Evolutionary conservation across 768 basidiomycete genomes (phyloP).

Genomic region (Leucosporidium creatinivorum): DNA sequence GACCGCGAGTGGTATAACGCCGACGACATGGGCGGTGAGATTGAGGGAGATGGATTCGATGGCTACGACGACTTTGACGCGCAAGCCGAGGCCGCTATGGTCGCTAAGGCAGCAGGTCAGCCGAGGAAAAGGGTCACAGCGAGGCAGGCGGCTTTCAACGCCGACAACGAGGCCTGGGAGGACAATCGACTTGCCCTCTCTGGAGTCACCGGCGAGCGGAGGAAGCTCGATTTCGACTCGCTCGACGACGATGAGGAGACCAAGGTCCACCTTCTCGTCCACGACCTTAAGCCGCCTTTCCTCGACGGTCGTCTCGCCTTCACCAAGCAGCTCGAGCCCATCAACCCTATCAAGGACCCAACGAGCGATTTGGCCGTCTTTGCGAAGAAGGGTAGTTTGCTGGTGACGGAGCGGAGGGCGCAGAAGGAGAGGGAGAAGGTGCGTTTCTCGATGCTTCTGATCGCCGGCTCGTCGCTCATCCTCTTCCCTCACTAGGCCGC

Average conservation of each 20-base stretch:
- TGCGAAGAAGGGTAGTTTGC: slow-evolving; percentile 87
- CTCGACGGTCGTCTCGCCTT: slow-evolving; percentile 92
- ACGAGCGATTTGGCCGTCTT: slow-evolving; percentile 94
- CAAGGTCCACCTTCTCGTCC: slow-evolving; percentile 87
- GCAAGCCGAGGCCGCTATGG: slow-evolving; percentile 41
- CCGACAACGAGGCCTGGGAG: slow-evolving; percentile 98
- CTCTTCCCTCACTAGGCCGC: slow-evolving; percentile 55
- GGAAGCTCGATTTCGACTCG: slow-evolving; percentile 64
- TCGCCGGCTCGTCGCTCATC: neutral
- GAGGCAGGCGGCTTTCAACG: slow-evolving; percentile 93
- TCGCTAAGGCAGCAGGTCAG: slow-evolving; percentile 37
- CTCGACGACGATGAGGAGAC: slow-evolving; percentile 96
- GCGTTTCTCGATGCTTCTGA: neutral
- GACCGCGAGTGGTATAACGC: slow-evolving; percentile 92
- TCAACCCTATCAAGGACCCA: slow-evolving; percentile 88
- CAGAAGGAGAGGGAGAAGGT: slow-evolving; percentile 81
- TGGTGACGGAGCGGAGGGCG: slow-evolving; percentile 93
- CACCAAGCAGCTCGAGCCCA: slow-evolving; percentile 92
- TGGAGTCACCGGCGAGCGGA: slow-evolving; percentile 72
- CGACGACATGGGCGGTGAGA: slow-evolving; percentile 74
- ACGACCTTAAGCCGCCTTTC: slow-evolving; percentile 95
- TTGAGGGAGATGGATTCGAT: slow-evolving; percentile 83
- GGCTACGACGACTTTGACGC: slow-evolving; percentile 75
- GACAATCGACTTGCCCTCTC: slow-evolving; percentile 95
- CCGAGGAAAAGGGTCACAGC: slow-evolving; percentile 79